phyloP scores from a whole-genome alignment of 352 stramenopile genomes.

The Pythium brassicae region DNA sequence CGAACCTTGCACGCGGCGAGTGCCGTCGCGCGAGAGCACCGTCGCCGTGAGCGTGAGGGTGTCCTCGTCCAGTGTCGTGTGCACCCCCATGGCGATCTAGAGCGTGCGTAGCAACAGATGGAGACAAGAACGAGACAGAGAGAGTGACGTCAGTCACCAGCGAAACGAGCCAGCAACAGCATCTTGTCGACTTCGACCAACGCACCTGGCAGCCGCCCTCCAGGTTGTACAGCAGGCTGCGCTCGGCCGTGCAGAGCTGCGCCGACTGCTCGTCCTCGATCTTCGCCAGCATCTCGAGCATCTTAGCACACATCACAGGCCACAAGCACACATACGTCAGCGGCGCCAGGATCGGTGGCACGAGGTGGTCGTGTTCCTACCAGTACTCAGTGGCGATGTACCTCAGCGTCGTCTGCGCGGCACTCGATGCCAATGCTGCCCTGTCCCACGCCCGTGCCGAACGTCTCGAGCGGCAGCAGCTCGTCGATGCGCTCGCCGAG shows the following conservation, averaged over 20 bases:
- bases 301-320: no score
- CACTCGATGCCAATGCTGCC: constrained; percentile 86
- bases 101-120: background rate
- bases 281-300: constrained; percentile 69
- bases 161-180: no score
- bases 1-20: constrained; percentile 46
- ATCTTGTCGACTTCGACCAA: no score
- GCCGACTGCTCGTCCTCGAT: constrained; percentile 76
- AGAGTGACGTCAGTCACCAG: background rate
- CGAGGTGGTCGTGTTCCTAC: no score
- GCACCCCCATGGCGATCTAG: constrained; percentile 81
- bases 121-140: background rate
- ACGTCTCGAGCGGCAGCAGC: constrained; percentile 62
- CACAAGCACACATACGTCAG: background rate
- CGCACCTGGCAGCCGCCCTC: constrained; percentile 82
- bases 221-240: constrained; percentile 74
- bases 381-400: background rate
- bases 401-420: constrained; percentile 40
- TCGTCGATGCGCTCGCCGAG: constrained; percentile 73
- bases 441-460: constrained; percentile 82
- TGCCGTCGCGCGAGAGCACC: constrained; percentile 71
- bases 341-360: no score
- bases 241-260: constrained; percentile 77
- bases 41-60: constrained; percentile 64
- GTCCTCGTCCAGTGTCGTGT: constrained; percentile 57